A percentile compares a stretch with the other conserved stretches of the same genome.
Conservation (phyloP, 2,329 filamentous ascomycete species). For the Aspergillus aculeatus region DNA sequence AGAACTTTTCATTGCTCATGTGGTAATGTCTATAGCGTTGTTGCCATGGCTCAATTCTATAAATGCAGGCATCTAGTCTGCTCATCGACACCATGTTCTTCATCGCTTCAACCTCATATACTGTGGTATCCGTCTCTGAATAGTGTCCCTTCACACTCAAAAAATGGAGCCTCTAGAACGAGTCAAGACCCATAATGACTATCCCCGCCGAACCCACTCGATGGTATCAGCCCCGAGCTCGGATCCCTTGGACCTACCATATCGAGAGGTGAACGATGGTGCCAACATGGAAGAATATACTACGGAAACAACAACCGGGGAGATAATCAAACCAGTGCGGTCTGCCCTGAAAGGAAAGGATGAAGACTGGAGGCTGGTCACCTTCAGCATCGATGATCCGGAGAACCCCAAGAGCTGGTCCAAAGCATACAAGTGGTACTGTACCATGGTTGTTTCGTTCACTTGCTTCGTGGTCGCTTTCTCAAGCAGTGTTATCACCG, state of each 20-base stretch:
- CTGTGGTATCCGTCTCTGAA: background rate
- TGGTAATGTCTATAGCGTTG: too few relatives aligned
- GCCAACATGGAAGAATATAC: conserved; percentile 68
- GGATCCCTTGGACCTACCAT: conserved; percentile 60
- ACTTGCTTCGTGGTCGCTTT: conserved; percentile 75
- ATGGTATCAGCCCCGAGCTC: conserved; percentile 19
- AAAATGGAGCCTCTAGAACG: conserved; percentile 15
- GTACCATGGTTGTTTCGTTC: conserved; percentile 77
- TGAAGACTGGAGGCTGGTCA: conserved; percentile 63
- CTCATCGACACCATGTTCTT: background rate
- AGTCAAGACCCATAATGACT: conserved; percentile 3
- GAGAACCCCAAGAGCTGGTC: conserved; percentile 86
- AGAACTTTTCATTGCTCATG: too few relatives aligned
- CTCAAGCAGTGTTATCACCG: conserved; percentile 72
- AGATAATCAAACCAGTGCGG: conserved; percentile 56
- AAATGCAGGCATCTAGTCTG: background rate
- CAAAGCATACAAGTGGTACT: conserved; percentile 76
- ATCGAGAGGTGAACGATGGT: conserved; percentile 59
- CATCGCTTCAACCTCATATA: background rate
- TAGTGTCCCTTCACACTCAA: background rate
- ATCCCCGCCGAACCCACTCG: conserved; percentile 28
- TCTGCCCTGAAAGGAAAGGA: conserved; percentile 56
- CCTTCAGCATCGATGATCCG: conserved; percentile 68
- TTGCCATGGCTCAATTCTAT: background rate
- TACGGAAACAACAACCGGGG: conserved; percentile 60